Evolutionary conservation across 495 filamentous ascomycete genomes (phyloP), one percentile per base, ranked within the genome.

Genomic region (Neurospora sp.): DNA sequence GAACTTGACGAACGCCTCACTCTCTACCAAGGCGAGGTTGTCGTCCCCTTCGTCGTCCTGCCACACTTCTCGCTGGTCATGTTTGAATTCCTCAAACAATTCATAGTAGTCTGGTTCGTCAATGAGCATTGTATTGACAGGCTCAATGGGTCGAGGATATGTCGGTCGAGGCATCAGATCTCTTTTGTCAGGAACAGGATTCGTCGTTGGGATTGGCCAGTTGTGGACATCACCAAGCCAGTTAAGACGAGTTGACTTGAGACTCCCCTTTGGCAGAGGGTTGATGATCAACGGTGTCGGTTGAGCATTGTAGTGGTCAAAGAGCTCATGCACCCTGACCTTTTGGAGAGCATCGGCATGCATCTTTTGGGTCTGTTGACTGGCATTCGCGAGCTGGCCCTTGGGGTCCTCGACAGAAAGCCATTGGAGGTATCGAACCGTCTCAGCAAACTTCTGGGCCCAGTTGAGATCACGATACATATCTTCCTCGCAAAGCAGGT

Each of bases 401-500:
- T 65, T 31, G 12, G 69, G 39, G 70, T 78, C 77, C 5, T 74
- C 72, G 1, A 37, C 16, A 6, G 71, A 70, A 16, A 82, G 77
- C 76, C 80, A 79, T 35, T 72, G 12, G 48, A 81, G 76, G 71
- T 82, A 83, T 31, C 71, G 38, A 4, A 71, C 65, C 1, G 76
- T 48, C 40, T 78, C 74, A 18, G 27, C 59, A 8, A 78, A 76
- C 61, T 74, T 75, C 12, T 11, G 1, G 69, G 74, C 61, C 79
- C 79, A 82, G 39, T 72, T 12, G 12, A 74, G 37, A 41, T 72
- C 76, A 18, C 80, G 80, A 72, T 80, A 77, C 68, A 78, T 70
- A 41, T 82, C 76, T 39, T 80, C 76, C 20, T 82, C 78, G 72
- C 73, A 70, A 16, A 83, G 76, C 46, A 82, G 81, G 69, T 76